Base-by-base conservation (phyloP, 306 rosid species). In the Geum urbanum region DNA sequence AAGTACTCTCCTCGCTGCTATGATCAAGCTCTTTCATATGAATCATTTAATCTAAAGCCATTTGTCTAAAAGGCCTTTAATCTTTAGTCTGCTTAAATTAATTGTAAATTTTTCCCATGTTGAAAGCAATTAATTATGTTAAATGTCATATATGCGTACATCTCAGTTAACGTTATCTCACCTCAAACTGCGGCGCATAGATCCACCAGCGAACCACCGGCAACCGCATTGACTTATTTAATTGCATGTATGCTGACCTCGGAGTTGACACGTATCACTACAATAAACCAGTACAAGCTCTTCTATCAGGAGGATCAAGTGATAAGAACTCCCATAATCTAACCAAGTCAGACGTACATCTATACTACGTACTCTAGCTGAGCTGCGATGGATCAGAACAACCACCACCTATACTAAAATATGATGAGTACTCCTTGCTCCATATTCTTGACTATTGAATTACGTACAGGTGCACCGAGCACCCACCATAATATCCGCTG, bases 161-260 rank as follows among this genome's bases (percentile, higher is more conserved):
- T n/a, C n/a, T n/a, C n/a, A n/a, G n/a, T n/a, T n/a, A n/a, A n/a
- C n/a, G n/a, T n/a, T n/a, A n/a, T n/a, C n/a, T n/a, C n/a, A n/a
- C n/a, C n/a, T n/a, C n/a, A n/a, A n/a, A n/a, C n/a, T n/a, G n/a
- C n/a, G n/a, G n/a, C 37, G 37, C 2, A 32, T 32, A 32, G 37
- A 32, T 32, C 16, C 51, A 12, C 51, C 51, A 0, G 14, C 50
- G 49, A 45, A 45, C 15, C 49, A 10, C 37, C 37, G 37, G 37
- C 37, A 2, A 32, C 37, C 3, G 37, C 37, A 32, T 32, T 32
- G 37, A 32, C 49, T 46, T 46, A 46, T 46, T n/a, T 46, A 7
- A 14, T 50, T 50, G 55, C 55, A 63, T 63, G 69, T 39, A 40
- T 50, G 72, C 19, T 18, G 49, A 37, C 49, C 49, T 52, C 8